Conservation (phyloP, 2,329 filamentous ascomycete genomes). For the Talaromyces sp. region DNA sequence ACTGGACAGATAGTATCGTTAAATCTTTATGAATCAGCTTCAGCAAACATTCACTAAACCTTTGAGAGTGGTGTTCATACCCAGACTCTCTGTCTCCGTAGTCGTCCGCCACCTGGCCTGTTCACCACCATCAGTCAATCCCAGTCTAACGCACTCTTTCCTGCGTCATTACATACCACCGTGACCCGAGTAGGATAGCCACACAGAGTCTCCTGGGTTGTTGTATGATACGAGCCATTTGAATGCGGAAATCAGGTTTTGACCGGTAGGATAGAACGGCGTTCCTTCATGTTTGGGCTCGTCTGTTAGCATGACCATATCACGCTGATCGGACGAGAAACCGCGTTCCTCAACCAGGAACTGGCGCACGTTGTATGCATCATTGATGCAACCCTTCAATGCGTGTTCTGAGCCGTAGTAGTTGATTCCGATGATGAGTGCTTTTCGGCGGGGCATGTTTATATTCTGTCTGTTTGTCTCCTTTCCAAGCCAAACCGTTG, state of each 20-base stretch:
- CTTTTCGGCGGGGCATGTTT: constrained; percentile 34
- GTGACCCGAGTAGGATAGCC: constrained; percentile 59
- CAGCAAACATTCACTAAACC: background rate
- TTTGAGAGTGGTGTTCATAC: background rate
- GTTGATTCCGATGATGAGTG: constrained; percentile 54
- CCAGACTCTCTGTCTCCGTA: constrained; percentile 17
- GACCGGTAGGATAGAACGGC: constrained; percentile 39
- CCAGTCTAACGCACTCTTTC: background rate
- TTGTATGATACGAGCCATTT: constrained; percentile 51
- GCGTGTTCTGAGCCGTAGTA: constrained; percentile 44
- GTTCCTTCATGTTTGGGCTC: constrained; percentile 27
- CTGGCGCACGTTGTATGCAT: constrained; percentile 48
- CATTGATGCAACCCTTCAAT: constrained; percentile 49
- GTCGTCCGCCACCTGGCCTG: constrained; percentile 15
- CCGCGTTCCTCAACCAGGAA: constrained; percentile 43
- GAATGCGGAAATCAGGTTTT: constrained; percentile 52
- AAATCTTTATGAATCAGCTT: constrained; percentile 23
- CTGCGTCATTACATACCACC: constrained; percentile 49
- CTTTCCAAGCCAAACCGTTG: background rate
- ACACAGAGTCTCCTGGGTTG: constrained; percentile 51
- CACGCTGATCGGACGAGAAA: constrained; percentile 40
- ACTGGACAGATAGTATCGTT: constrained; percentile 55
- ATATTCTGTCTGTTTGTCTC: background rate
- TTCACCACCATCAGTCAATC: background rate
- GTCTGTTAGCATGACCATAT: constrained; percentile 48